Evolutionary conservation across 2,329 filamentous ascomycete species (phyloP).

Genomic region (Talaromyces atroroseus): DNA sequence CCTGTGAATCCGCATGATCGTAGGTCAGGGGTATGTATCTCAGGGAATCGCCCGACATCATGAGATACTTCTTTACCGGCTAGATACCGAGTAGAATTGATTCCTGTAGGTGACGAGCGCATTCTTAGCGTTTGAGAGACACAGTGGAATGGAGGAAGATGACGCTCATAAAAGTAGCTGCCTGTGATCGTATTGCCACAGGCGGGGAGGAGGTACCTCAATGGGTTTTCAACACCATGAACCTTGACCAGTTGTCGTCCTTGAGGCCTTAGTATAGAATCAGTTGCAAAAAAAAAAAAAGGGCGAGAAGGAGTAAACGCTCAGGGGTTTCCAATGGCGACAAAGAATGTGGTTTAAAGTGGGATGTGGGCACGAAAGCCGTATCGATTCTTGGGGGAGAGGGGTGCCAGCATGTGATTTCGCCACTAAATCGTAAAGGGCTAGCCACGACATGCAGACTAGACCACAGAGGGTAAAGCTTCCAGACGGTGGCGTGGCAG

Average conservation of each 20-base stretch:
- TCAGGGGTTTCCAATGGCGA: neutral
- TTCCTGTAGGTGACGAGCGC: neutral
- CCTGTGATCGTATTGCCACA: neutral
- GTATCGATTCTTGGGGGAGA: neutral
- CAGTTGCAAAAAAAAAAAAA: conserved; percentile 14
- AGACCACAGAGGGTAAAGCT: neutral
- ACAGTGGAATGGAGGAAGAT: neutral
- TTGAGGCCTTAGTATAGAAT: neutral
- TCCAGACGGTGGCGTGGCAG: neutral
- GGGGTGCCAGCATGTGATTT: conserved; percentile 8
- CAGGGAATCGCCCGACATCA: conserved; percentile 18
- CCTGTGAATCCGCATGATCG: conserved; percentile 68
- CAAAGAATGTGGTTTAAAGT: conserved; percentile 12
- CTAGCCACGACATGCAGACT: neutral
- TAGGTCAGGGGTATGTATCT: conserved; percentile 69
- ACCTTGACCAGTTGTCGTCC: conserved; percentile 11
- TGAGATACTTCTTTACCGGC: neutral
- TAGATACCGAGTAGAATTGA: neutral
- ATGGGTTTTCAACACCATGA: neutral
- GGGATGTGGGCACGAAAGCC: conserved; percentile 25
- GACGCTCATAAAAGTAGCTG: neutral
- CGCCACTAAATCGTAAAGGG: neutral
- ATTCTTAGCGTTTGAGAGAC: neutral
- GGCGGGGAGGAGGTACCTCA: conserved; percentile 4
- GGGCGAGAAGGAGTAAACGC: conserved; percentile 7